Conservation (phyloP, 225 moss, liverwort and hornwort species). For the Asterella californica region DNA sequence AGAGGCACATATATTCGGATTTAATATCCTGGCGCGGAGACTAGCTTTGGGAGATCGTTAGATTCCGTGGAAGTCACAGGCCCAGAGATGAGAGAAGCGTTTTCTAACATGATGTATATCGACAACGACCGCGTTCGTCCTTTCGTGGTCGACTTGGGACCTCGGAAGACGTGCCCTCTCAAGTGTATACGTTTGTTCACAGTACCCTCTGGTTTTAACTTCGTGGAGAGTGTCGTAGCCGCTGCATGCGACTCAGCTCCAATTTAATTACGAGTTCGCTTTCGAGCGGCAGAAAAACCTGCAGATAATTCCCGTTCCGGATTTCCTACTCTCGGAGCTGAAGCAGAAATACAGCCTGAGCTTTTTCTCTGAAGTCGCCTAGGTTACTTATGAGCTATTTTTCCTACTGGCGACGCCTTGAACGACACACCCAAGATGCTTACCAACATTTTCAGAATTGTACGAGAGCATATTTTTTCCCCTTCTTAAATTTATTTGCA, state of each 20-base stretch:
- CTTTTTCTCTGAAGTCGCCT: slow-evolving; percentile 1
- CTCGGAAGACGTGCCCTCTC: not conserved
- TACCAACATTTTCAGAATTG: slow-evolving; percentile 94
- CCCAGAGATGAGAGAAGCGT: slow-evolving; percentile 14
- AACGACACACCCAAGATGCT: slow-evolving; percentile 57
- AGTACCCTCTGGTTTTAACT: not conserved
- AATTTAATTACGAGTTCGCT: not conserved
- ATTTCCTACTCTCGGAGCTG: slow-evolving; percentile 11
- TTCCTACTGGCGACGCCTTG: slow-evolving; percentile 12
- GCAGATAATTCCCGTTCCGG: not conserved
- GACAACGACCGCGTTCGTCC: not conserved
- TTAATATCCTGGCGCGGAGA: not conserved
- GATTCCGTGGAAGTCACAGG: not conserved
- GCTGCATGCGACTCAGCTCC: not conserved
- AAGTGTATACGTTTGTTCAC: not conserved
- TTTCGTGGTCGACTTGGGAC: slow-evolving; percentile 10
- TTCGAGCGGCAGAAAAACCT: not conserved
- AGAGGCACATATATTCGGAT: not conserved
- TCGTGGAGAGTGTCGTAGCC: not conserved
- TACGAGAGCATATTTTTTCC: slow-evolving; percentile 29
- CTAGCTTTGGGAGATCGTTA: not conserved
- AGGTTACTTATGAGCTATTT: slow-evolving; percentile 20
- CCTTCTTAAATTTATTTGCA: too few species aligned
- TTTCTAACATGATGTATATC: not conserved
- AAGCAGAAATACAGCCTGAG: slow-evolving; percentile 2